Evolutionary conservation across 495 filamentous ascomycete species (phyloP).

Genomic region (Trichoderma gamsii): DNA sequence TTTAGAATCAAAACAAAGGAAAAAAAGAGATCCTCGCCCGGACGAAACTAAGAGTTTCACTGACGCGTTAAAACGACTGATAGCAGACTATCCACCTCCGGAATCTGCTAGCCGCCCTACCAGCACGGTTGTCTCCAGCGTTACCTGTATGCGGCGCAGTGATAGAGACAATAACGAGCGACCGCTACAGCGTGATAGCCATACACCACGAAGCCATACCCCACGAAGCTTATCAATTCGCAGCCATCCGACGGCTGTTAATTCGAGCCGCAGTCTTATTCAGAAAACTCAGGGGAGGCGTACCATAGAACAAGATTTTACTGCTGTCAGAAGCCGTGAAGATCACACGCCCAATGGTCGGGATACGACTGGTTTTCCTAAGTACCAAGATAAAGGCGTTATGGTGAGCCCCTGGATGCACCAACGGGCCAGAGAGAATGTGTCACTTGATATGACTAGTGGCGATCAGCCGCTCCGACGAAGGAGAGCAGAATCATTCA

Average conservation of each 20-base stretch:
- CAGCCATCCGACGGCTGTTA: background rate
- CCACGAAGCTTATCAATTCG: background rate
- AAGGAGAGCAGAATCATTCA: background rate
- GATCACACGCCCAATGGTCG: background rate
- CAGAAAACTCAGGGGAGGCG: too few species aligned
- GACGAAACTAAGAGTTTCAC: background rate
- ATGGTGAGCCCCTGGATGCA: slow-evolving; percentile 2
- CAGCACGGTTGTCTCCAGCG: background rate
- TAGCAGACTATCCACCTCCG: background rate
- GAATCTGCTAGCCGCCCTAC: background rate
- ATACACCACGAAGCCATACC: background rate
- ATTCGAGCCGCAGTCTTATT: too few species aligned
- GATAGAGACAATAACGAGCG: background rate
- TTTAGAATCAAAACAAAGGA: slow-evolving; percentile 17
- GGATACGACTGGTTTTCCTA: slow-evolving; percentile 14
- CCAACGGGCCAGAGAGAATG: background rate
- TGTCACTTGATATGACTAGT: background rate
- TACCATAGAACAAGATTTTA: background rate
- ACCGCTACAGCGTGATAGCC: background rate
- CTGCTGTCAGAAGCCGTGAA: background rate
- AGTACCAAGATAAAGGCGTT: slow-evolving; percentile 18
- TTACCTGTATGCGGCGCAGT: background rate
- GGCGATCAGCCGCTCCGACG: background rate
- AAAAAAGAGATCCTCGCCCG: background rate
- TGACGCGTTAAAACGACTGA: background rate